Evolutionary conservation across 78 protist species (phyloP).

Genomic region (Salpingoeca rosetta): DNA sequence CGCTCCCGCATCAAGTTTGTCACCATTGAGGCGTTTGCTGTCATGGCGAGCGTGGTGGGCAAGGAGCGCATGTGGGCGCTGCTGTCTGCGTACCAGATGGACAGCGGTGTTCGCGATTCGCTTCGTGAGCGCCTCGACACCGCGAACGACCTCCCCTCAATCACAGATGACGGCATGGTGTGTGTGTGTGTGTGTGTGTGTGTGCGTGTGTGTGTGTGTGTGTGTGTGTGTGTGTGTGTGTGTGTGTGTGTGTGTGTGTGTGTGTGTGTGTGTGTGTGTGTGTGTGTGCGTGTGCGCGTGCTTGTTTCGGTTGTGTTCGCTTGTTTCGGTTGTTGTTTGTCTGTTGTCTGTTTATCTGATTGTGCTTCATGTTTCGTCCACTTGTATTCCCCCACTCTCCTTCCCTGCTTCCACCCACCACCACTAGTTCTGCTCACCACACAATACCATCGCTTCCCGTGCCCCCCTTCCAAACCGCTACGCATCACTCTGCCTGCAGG

Average conservation of each 20-base stretch:
- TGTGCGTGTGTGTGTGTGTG: background rate
- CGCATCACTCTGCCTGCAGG: no score
- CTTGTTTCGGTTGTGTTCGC: background rate
- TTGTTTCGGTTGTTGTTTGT: background rate
- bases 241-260: background rate
- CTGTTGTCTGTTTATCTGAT: no score
- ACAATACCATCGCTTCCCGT: no score
- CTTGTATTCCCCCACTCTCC: no score
- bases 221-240: background rate
- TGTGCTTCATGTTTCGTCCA: no score
- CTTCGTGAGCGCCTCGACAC: background rate
- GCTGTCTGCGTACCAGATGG: no score
- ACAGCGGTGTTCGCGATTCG: background rate
- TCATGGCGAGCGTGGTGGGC: background rate
- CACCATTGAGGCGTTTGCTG: background rate
- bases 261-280: background rate
- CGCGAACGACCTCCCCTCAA: background rate
- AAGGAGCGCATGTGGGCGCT: background rate
- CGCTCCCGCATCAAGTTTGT: background rate
- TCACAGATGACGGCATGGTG: background rate
- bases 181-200: background rate
- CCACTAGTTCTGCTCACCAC: no score
- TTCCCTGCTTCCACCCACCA: no score
- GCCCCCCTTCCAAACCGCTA: no score
- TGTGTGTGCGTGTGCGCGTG: background rate